phyloP scores from a whole-genome alignment of 2,329 filamentous ascomycete genomes.

The Aspergillus ochraceus region DNA sequence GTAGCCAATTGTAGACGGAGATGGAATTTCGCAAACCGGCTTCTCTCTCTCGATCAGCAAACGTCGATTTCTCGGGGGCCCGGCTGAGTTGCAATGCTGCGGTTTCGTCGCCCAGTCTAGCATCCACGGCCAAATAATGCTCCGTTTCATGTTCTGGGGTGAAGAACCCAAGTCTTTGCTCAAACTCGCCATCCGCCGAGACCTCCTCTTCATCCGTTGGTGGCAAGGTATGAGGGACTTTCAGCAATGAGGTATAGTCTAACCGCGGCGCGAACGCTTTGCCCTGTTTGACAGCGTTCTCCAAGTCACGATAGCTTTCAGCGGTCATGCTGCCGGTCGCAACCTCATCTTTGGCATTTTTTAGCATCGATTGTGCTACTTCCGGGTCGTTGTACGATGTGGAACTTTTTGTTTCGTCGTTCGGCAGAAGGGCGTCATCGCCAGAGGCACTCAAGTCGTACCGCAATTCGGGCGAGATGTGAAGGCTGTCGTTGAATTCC shows the following conservation, averaged over 20 bases:
- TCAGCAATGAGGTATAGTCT: constrained; percentile 33
- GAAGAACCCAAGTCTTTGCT: constrained; percentile 44
- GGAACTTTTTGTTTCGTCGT: constrained; percentile 40
- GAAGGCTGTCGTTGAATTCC: constrained; percentile 81
- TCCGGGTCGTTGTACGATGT: constrained; percentile 34
- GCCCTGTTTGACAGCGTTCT: constrained; percentile 39
- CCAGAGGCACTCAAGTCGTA: constrained; percentile 63
- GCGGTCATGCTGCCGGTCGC: constrained; percentile 36
- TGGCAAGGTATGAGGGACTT: constrained; percentile 31
- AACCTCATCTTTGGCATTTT: constrained; percentile 40
- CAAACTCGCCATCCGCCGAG: constrained; percentile 21
- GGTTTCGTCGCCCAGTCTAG: constrained; percentile 39
- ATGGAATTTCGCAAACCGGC: constrained; percentile 73
- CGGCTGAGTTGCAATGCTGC: constrained; percentile 55
- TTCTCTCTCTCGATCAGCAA: constrained; percentile 56
- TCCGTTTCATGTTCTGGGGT: constrained; percentile 46
- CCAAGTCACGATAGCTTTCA: constrained; percentile 39
- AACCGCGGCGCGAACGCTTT: constrained; percentile 39
- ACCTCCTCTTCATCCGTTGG: constrained; percentile 15
- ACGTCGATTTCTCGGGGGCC: constrained; percentile 37
- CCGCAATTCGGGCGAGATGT: constrained; percentile 72
- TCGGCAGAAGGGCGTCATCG: constrained; percentile 50
- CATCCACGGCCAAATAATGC: constrained; percentile 44
- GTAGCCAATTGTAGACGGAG: constrained; percentile 94
- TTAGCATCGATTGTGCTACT: constrained; percentile 36